phyloP scores from a whole-genome alignment of 2,329 filamentous ascomycete species.

The Colletotrichum navitas region DNA sequence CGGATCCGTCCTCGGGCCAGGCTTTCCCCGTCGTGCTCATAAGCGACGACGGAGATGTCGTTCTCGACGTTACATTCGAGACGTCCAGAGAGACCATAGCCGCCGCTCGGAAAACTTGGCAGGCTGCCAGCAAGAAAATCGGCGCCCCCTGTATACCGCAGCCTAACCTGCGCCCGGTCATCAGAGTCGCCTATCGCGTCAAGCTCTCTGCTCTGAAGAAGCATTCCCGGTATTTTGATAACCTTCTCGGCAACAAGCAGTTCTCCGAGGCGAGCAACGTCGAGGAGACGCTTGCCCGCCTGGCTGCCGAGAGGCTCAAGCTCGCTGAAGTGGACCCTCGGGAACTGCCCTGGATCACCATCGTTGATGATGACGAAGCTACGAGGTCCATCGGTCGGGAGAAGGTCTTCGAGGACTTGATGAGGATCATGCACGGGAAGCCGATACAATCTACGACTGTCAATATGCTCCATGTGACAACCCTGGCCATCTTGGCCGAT shows the following conservation, averaged over 20 bases:
- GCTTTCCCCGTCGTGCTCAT: constrained; percentile 62
- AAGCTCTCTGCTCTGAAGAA: constrained; percentile 67
- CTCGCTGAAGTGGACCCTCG: constrained; percentile 61
- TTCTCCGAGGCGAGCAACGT: constrained; percentile 74
- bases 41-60: constrained; percentile 70
- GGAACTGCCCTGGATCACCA: constrained; percentile 73
- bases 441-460: constrained; percentile 55
- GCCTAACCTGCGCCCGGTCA: constrained; percentile 52
- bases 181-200: constrained; percentile 70
- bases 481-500: constrained; percentile 78
- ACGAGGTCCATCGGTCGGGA: constrained; percentile 72
- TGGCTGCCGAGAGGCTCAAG: constrained; percentile 61
- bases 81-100: constrained; percentile 66
- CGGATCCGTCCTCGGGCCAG: constrained; percentile 42
- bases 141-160: constrained; percentile 46
- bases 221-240: constrained; percentile 77
- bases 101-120: constrained; percentile 56
- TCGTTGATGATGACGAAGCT: constrained; percentile 77
- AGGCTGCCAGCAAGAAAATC: constrained; percentile 50
- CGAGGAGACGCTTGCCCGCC: constrained; percentile 60
- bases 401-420: constrained; percentile 74
- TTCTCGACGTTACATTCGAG: constrained; percentile 76
- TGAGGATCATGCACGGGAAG: constrained; percentile 73
- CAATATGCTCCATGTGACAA: constrained; percentile 73
- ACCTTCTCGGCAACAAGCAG: constrained; percentile 71